Base-by-base conservation (phyloP, 78 protist species). In the Polysphondylium violaceum region DNA sequence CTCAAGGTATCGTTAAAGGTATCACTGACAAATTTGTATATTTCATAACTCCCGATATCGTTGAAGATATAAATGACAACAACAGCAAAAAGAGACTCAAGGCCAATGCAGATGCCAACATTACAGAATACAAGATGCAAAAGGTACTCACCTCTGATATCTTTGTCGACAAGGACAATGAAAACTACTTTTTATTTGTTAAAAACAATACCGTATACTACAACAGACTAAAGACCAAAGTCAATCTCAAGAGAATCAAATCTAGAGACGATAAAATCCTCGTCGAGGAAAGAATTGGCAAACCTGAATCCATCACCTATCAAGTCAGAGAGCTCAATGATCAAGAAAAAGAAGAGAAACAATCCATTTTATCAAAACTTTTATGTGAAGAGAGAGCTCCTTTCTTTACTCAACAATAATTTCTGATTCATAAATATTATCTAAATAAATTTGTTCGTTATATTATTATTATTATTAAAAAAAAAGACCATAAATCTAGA, bases 11-110 rank as follows among this genome's bases (percentile, higher is more conserved):
- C 31, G 65, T 83, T 36, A 83, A 69, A 41, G 91, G 79, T 58
- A 83, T 69, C 50, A 55, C 81, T n/a, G 91, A 59, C 58, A 83
- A 83, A 83, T 83, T 83, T 59, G 91, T 83, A 41, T 83, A 83
- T 36, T 83, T 55, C n/a, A 83, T 83, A 7, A 50, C 91, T 21
- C 91, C 91, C 25, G 43, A 44, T 21, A 36, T 50, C 14, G 16
- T 55, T 2, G 79, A 83, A 27, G 56, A 71, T 21, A 31, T 47
- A 27, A 60, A 83, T 29, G 33, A 55, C 36, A 68, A 81, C 58
- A 81, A 68, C 40, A 78, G 65, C 51, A 65, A 65, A 14, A 56
- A 56, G 19, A 50, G 3, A 43, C 19, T 29, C 17, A 25, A n/a
- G 16, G 61, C 47, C 16, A 44, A 50, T 35, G 11, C 2, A n/a